Base-by-base conservation (phyloP, 1,284 basidiomycete species). In the Ganoderma resinaceum region DNA sequence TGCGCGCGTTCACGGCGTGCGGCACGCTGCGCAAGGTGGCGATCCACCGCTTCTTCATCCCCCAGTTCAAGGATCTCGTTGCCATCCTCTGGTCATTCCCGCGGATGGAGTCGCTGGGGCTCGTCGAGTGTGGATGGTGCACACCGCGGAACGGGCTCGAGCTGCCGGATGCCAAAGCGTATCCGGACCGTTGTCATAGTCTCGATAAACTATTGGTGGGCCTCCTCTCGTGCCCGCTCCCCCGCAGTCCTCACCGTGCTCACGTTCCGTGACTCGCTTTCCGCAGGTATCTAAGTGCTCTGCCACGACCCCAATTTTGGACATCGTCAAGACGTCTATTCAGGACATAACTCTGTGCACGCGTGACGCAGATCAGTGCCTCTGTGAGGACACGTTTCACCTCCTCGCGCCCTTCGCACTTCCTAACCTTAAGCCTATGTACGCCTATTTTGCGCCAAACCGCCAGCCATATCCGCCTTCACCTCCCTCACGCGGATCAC, bases 271-370 rank as follows among this genome's bases (percentile, higher is more conserved):
- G 26, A 16, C 18, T 43, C 42, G 18, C n/a, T 49, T 5, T 8
- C 29, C 12, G 31, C 29, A 53, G 52, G 29, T 53, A 31, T 53
- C 29, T 53, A 53, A 53, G 16, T 53, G 57, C 33, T n/a, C n/a
- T 1, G 31, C 57, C 18, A 9, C 31, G 20, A 59, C 37, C 1
- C 57, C 57, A 23, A 26, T 59, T 59, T 59, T 59, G 33, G 57
- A 35, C 57, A 20, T 59, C 20, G 37, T 59, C 37, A 29, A 9
- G 37, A 59, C 57, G 57, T 59, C 57, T 20, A 59, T 59, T 23
- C 57, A 59, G 16, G 37, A 59, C 33, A 35, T 38, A 20, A 59
- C 5, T 12, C 33, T 59, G 11, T 53, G 52, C 26, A 18, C 52
- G 16, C 29, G 14, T 29, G 52, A 31, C 14, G 12, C 7, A 5